Evolutionary conservation across 2,329 filamentous ascomycete species (phyloP).

Genomic region (Fonsecaea erecta): DNA sequence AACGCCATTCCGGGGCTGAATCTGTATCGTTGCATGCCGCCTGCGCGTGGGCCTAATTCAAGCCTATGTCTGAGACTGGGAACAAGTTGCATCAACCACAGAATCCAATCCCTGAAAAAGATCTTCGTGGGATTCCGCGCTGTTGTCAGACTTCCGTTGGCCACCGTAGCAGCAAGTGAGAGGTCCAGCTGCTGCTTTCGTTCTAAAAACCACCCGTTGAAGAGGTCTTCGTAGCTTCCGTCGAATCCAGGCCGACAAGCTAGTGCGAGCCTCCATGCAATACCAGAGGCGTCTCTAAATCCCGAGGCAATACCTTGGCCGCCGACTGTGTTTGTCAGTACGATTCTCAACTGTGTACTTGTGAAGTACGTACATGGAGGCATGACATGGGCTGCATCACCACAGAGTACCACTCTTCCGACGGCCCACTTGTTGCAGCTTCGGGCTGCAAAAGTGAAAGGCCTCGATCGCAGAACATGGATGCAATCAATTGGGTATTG

Average conservation of each 20-base stretch:
- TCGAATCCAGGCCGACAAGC: constrained; percentile 34
- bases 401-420: constrained; percentile 50
- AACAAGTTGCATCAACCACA: constrained; percentile 43
- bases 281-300: constrained; percentile 45
- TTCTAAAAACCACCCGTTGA: constrained; percentile 43
- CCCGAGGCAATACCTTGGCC: constrained; percentile 50
- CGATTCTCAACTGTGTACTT: neutral
- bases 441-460: constrained; percentile 53
- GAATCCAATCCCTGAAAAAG: constrained; percentile 41
- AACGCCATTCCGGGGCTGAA: constrained; percentile 42
- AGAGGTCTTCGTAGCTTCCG: constrained; percentile 36
- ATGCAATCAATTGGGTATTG: constrained; percentile 54
- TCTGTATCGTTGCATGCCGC: constrained; percentile 41
- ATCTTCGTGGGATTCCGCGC: constrained; percentile 40
- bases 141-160: constrained; percentile 43
- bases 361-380: constrained; percentile 49
- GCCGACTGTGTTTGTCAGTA: constrained; percentile 40
- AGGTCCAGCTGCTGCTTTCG: constrained; percentile 46
- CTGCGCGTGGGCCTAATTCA: constrained; percentile 40
- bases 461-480: constrained; percentile 51
- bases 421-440: constrained; percentile 55
- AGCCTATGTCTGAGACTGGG: constrained; percentile 41
- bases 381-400: constrained; percentile 59
- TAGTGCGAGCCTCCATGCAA: constrained; percentile 46
- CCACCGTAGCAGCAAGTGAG: constrained; percentile 43